These are phyloP conservation scores for Mycogone perniciosa DNA, from an alignment of 2,329 filamentous ascomycete genomes.

Conservation along the genomic window DNA sequence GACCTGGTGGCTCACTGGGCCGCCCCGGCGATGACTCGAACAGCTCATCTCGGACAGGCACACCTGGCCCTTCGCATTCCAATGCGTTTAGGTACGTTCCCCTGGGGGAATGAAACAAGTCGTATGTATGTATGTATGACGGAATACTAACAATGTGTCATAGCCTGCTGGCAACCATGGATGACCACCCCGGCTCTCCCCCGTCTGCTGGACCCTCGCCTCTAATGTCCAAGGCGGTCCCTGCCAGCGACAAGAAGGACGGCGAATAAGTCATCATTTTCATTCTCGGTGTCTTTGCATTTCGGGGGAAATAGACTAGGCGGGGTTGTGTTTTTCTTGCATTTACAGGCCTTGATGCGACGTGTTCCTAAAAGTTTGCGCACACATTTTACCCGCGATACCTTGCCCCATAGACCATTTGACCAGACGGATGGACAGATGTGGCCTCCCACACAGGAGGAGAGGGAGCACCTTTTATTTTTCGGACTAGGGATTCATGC, in stretches of 20 bases:
- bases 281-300: slow-evolving; percentile 38
- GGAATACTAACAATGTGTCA: slow-evolving; percentile 4
- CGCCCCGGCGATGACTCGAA: slow-evolving; percentile 78
- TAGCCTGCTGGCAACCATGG: slow-evolving; percentile 56
- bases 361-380: slow-evolving; percentile 42
- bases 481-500: slow-evolving; percentile 21
- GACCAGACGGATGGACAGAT: slow-evolving; percentile 26
- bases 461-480: slow-evolving; percentile 20
- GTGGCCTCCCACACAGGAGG: slow-evolving; percentile 26
- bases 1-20: slow-evolving; percentile 65
- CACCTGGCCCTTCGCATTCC: slow-evolving; percentile 64
- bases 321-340: slow-evolving; percentile 38
- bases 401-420: slow-evolving; percentile 41
- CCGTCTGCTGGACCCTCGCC: slow-evolving; percentile 63
- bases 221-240: slow-evolving; percentile 55
- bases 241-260: slow-evolving; percentile 50
- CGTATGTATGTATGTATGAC: too few relatives aligned
- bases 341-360: slow-evolving; percentile 44
- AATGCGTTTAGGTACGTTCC: slow-evolving; percentile 87
- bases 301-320: slow-evolving; percentile 46
- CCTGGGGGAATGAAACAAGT: too few relatives aligned
- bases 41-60: slow-evolving; percentile 82
- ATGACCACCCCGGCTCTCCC: slow-evolving; percentile 61
- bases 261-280: slow-evolving; percentile 34
- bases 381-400: slow-evolving; percentile 43